Evolutionary conservation across 768 basidiomycete species (phyloP).

Genomic region (Collybia mongolica): DNA sequence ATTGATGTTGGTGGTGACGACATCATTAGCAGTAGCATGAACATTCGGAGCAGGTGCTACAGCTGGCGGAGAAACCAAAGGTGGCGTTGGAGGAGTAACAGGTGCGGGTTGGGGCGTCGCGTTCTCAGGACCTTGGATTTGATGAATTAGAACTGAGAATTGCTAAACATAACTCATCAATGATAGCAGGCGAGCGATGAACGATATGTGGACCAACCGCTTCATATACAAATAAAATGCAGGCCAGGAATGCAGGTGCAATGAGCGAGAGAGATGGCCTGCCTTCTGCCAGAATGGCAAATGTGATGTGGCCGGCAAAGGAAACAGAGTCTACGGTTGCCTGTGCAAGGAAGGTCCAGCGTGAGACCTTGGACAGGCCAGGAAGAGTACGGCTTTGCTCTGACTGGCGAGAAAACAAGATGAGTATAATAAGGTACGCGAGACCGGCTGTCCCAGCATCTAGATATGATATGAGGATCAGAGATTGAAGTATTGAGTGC

Average conservation of each 20-base stretch:
- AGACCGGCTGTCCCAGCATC: conserved; percentile 73
- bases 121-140: conserved; percentile 81
- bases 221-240: conserved; percentile 78
- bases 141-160: conserved; percentile 78
- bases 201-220: conserved; percentile 47
- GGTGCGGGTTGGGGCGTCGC: conserved; percentile 19
- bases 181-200: neutral
- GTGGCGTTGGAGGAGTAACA: conserved; percentile 26
- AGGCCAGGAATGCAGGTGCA: conserved; percentile 82
- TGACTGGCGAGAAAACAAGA: conserved; percentile 73
- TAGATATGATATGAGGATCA: conserved; percentile 21
- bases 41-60: conserved; percentile 7
- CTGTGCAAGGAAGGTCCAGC: conserved; percentile 82
- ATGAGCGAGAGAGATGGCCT: conserved; percentile 77
- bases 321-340: conserved; percentile 78
- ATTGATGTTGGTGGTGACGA: conserved; percentile 8
- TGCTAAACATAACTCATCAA: conserved; percentile 48
- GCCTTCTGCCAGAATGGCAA: conserved; percentile 84
- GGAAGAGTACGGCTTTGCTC: conserved; percentile 76
- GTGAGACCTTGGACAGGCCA: conserved; percentile 73
- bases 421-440: conserved; percentile 65
- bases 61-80: conserved; percentile 15
- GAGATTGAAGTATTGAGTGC: neutral
- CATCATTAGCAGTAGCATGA: too few species aligned
- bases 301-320: conserved; percentile 87